Evolutionary conservation across 2,329 filamentous ascomycete species (phyloP).

Genomic region (Aaosphaeria pasadenensis): DNA sequence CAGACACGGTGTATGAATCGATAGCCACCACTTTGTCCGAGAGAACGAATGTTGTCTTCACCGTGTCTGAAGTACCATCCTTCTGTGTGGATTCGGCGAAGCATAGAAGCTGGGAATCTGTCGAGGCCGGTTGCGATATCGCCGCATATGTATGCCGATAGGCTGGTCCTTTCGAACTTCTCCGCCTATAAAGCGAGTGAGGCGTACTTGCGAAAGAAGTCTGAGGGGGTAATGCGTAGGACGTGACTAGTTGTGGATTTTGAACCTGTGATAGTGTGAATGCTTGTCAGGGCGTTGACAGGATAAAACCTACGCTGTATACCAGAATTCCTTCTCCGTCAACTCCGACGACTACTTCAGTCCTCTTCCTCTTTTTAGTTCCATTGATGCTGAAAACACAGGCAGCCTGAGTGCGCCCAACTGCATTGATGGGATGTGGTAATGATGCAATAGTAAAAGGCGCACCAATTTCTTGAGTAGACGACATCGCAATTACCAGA

Average conservation of each 20-base stretch:
- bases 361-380: conserved; percentile 59
- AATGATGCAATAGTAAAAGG: conserved; percentile 44
- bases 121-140: conserved; percentile 43
- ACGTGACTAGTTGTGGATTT: conserved; percentile 58
- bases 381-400: conserved; percentile 54
- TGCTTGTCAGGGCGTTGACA: background rate
- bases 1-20: conserved; percentile 27
- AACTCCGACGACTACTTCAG: conserved; percentile 58
- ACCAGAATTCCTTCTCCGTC: conserved; percentile 62
- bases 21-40: conserved; percentile 25
- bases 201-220: conserved; percentile 56
- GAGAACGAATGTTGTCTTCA: conserved; percentile 29
- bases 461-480: conserved; percentile 32
- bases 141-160: conserved; percentile 58
- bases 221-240: conserved; percentile 61
- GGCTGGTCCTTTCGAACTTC: conserved; percentile 39
- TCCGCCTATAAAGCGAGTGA: conserved; percentile 56
- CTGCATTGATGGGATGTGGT: conserved; percentile 40
- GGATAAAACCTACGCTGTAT: conserved; percentile 53
- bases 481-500: conserved; percentile 36
- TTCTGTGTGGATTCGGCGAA: conserved; percentile 50
- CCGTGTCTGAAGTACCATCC: conserved; percentile 29
- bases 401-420: conserved; percentile 41
- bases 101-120: conserved; percentile 51
- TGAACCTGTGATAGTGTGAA: conserved; percentile 46